Evolutionary conservation across 768 basidiomycete species (phyloP).

Genomic region (Amanita thiersii): DNA sequence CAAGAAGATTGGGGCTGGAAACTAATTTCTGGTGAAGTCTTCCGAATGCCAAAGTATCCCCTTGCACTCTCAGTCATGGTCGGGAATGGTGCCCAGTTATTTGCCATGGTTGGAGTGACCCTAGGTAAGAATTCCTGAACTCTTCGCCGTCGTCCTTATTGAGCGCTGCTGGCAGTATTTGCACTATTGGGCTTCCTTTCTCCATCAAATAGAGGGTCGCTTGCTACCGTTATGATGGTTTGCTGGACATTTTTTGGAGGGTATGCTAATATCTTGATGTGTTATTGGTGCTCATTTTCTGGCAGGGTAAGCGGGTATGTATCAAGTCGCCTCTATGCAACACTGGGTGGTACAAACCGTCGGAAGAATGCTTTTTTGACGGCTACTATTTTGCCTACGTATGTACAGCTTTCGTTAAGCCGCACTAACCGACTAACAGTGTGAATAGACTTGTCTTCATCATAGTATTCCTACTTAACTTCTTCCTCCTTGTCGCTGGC

Average conservation of each 20-base stretch:
- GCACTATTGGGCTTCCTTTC: constrained; percentile 90
- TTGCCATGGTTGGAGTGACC: constrained; percentile 82
- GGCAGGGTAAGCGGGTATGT: constrained; percentile 80
- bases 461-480: constrained; percentile 82
- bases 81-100: constrained; percentile 86
- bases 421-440: background rate
- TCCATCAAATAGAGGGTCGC: constrained; percentile 89
- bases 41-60: constrained; percentile 72
- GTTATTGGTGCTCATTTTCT: constrained; percentile 5
- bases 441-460: constrained; percentile 65
- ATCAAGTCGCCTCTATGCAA: constrained; percentile 74
- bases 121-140: constrained; percentile 41
- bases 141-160: background rate
- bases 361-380: constrained; percentile 82
- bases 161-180: constrained; percentile 48
- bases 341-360: constrained; percentile 71
- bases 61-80: constrained; percentile 77
- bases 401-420: constrained; percentile 17
- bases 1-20: constrained; percentile 99
- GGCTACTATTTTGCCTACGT: constrained; percentile 85
- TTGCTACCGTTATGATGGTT: constrained; percentile 91
- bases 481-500: constrained; percentile 76
- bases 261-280: constrained; percentile 27
- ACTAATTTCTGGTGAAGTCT: constrained; percentile 93
- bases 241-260: constrained; percentile 92